phyloP scores from a whole-genome alignment of 75 land plant genomes.

The Cryptomeria japonica region DNA sequence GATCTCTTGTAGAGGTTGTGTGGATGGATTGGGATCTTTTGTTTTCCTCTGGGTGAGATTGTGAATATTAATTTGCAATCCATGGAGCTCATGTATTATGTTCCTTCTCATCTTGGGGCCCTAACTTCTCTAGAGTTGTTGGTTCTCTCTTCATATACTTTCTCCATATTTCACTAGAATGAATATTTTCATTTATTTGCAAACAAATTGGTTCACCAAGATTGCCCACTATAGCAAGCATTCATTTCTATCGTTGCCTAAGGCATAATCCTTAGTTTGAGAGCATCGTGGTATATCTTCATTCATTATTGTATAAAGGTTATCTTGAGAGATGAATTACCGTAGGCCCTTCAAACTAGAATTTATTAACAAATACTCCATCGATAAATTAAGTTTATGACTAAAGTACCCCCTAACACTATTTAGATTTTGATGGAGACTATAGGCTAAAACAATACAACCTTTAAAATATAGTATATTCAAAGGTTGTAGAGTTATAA shows the following conservation, averaged over 20 bases:
- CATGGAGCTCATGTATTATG: conserved; percentile 41
- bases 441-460: not conserved
- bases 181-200: too few relatives aligned
- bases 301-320: too few relatives aligned
- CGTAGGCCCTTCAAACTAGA: not conserved
- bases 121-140: conserved; percentile 44
- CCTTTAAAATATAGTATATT: not conserved
- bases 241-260: too few relatives aligned
- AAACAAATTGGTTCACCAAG: too few relatives aligned
- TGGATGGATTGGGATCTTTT: conserved; percentile 56
- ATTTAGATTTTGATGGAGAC: not conserved
- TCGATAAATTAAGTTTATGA: not conserved
- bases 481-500: not conserved
- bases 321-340: too few relatives aligned
- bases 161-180: too few relatives aligned
- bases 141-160: too few relatives aligned
- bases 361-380: not conserved
- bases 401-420: not conserved
- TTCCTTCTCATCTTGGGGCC: conserved; percentile 43
- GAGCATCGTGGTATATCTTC: too few relatives aligned
- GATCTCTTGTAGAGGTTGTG: conserved; percentile 42
- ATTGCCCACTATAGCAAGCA: too few relatives aligned
- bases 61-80: conserved; percentile 34
- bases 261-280: too few relatives aligned
- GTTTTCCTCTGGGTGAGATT: conserved; percentile 30